A percentile compares a stretch with the other conserved stretches of the same genome.
Evolutionary conservation across 2,329 filamentous ascomycete genomes (phyloP).

Genomic region (Colletotrichum sp.): DNA sequence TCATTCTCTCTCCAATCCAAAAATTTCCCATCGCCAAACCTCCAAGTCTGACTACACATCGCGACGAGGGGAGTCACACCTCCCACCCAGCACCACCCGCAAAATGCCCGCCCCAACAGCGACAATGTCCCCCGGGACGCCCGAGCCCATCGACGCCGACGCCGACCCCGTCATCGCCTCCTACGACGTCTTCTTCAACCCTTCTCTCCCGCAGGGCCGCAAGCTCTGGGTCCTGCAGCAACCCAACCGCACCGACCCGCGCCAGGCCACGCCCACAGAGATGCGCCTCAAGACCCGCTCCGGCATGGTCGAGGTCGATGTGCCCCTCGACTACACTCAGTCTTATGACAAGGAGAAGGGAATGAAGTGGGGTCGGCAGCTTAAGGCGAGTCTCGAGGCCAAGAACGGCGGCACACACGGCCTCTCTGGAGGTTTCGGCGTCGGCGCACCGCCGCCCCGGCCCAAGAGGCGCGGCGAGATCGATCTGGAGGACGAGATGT

Average conservation of each 20-base stretch:
- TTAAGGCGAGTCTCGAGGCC: constrained; percentile 64
- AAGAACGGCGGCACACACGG: constrained; percentile 72
- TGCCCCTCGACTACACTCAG: constrained; percentile 74
- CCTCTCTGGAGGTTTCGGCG: constrained; percentile 75
- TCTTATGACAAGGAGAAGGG: constrained; percentile 89
- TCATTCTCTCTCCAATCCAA: not conserved
- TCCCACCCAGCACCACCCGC: not conserved
- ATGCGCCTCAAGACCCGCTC: constrained; percentile 83
- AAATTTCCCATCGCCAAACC: constrained; percentile 7
- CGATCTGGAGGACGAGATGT: constrained; percentile 50
- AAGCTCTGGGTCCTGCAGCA: constrained; percentile 88
- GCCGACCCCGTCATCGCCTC: constrained; percentile 73
- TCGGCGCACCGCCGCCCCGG: constrained; percentile 52
- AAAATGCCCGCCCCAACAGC: constrained; percentile 16
- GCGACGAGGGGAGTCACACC: not conserved
- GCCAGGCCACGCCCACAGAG: constrained; percentile 65
- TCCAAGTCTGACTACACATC: not conserved
- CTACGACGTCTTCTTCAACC: constrained; percentile 89
- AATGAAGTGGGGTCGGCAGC: constrained; percentile 79
- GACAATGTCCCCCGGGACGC: constrained; percentile 25
- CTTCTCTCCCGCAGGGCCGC: constrained; percentile 64
- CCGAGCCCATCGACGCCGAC: constrained; percentile 36
- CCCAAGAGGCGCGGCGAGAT: constrained; percentile 36
- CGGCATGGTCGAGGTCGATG: constrained; percentile 89
- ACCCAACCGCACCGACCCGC: constrained; percentile 73